Evolutionary conservation across 345 rosid genomes (phyloP).

Genomic region (Raphanus sativus): DNA sequence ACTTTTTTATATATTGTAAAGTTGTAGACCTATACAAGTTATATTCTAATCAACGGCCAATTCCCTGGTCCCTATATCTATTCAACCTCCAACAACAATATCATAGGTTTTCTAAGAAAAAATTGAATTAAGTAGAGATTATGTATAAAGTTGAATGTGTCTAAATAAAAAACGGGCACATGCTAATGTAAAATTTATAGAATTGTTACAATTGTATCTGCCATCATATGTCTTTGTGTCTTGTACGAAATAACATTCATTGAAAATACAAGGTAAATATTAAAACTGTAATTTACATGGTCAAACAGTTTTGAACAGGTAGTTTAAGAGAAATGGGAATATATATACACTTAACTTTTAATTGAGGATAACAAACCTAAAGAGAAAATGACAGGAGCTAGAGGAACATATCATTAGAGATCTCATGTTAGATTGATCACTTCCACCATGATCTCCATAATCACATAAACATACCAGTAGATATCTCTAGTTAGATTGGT

Average conservation of each 20-base stretch:
- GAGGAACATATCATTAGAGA: neutral
- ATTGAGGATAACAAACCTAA: neutral
- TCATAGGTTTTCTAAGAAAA: neutral
- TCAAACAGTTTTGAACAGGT: neutral
- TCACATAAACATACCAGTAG: neutral
- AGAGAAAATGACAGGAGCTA: neutral
- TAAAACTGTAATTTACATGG: neutral
- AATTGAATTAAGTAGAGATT: neutral
- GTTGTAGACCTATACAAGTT: neutral
- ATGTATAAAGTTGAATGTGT: neutral
- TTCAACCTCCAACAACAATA: neutral
- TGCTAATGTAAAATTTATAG: neutral
- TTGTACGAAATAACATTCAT: too few species aligned
- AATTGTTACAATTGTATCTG: too few species aligned
- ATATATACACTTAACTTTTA: neutral
- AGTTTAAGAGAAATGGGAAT: too few species aligned
- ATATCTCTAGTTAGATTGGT: neutral
- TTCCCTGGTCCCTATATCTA: neutral
- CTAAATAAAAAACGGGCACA: neutral
- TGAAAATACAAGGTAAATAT: neutral
- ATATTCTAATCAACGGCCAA: neutral
- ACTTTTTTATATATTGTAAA: too few species aligned
- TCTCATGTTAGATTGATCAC: neutral
- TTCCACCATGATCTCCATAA: neutral
- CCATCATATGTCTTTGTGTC: too few species aligned